phyloP scores from a whole-genome alignment of 2,329 filamentous ascomycete genomes.

The Hypoxylon sp. region DNA sequence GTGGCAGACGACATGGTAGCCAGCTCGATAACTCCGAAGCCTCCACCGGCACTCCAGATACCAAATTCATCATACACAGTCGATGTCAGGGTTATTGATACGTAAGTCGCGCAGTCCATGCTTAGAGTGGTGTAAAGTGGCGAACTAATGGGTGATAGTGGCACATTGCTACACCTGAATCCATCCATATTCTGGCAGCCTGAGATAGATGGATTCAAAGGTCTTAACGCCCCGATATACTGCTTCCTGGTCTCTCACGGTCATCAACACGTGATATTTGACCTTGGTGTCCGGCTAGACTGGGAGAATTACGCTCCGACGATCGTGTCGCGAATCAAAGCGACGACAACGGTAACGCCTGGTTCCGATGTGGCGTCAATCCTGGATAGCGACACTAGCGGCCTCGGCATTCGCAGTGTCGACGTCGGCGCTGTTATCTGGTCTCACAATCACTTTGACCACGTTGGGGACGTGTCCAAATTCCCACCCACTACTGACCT shows the following conservation, averaged over 20 bases:
- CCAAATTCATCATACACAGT: conserved; percentile 18
- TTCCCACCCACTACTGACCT: conserved; percentile 61
- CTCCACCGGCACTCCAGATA: conserved; percentile 1
- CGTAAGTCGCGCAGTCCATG: conserved; percentile 8
- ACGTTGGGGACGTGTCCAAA: conserved; percentile 62
- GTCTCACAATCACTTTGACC: conserved; percentile 65
- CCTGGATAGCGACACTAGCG: conserved; percentile 15
- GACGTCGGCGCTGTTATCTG: conserved; percentile 55
- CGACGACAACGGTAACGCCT: conserved; percentile 4
- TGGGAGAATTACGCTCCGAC: conserved; percentile 42
- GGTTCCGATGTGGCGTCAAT: conserved; percentile 10
- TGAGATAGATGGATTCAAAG: conserved; percentile 6
- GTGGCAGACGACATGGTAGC: background rate
- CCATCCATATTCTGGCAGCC: conserved; percentile 16
- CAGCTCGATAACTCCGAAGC: background rate
- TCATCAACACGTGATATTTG: conserved; percentile 47
- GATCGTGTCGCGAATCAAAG: conserved; percentile 18
- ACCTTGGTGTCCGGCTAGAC: conserved; percentile 47
- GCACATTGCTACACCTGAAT: conserved; percentile 14
- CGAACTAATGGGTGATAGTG: conserved; percentile 4
- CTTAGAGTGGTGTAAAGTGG: background rate
- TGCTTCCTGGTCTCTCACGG: conserved; percentile 37
- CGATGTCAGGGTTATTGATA: conserved; percentile 33
- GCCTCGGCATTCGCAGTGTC: conserved; percentile 27
- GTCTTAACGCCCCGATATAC: conserved; percentile 30